Conservation (phyloP, 2,329 filamentous ascomycete genomes). For the Pyrenophora seminiperda region DNA sequence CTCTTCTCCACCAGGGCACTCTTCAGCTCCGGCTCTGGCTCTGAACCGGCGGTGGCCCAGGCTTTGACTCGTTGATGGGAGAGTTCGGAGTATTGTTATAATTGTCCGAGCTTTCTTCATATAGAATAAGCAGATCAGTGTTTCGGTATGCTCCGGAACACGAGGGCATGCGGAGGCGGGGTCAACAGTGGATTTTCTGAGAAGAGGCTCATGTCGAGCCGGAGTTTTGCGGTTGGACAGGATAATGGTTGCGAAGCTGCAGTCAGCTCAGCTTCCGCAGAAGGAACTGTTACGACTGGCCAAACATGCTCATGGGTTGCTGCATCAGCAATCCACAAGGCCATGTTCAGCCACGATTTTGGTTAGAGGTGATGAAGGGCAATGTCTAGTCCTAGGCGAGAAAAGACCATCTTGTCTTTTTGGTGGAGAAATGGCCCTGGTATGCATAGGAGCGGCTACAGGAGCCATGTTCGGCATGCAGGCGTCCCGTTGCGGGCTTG, state of each 20-base stretch:
- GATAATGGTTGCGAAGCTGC: conserved; percentile 3
- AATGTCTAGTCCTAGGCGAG: not conserved
- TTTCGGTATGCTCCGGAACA: not conserved
- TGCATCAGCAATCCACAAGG: conserved; percentile 8
- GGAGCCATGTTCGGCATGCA: conserved; percentile 6
- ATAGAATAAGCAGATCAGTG: not conserved
- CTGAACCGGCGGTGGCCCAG: not conserved
- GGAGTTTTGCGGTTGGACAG: not conserved
- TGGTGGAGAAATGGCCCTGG: not conserved
- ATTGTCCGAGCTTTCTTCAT: not conserved
- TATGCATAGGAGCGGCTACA: not conserved
- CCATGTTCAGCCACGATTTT: not conserved
- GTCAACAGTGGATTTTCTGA: not conserved
- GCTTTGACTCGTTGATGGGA: not conserved
- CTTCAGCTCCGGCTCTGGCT: not conserved
- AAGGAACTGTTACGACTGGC: conserved; percentile 9
- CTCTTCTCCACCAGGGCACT: not conserved
- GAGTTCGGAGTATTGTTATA: not conserved
- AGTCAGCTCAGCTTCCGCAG: conserved; percentile 9
- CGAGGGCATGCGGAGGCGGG: not conserved
- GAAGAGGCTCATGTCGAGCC: not conserved
- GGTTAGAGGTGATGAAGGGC: not conserved
- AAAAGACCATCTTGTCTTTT: not conserved
- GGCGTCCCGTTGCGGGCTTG: not conserved
- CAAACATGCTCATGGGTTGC: not conserved